Evolutionary conservation across 352 stramenopile species (phyloP), one percentile per base, ranked within the genome.

Genomic region (Globisporangium irregulare): DNA sequence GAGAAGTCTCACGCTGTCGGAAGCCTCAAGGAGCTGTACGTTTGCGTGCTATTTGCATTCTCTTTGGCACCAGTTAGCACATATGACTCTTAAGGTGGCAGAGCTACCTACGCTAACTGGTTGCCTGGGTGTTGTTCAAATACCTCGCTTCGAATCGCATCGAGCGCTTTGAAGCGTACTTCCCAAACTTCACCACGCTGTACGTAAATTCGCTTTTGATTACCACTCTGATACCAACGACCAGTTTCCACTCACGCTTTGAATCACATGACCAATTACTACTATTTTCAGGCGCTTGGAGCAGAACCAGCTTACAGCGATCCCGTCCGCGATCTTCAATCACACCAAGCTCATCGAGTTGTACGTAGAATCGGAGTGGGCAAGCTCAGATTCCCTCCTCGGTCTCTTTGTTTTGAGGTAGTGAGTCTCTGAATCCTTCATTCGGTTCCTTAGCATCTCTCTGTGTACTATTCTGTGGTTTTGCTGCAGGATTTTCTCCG

Each of bases 261-360:
- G 34, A 43, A 43, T 43, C 9, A 43, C 4, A 43, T 43, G 36
- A 15, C 36, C 36, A 43, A 43, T 2, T 43, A 15, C 34, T 41
- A 12, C 10, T 43, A 10, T 43, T 14, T 22, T 29, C 57, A 79
- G 73, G 20, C 50, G 70, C 15, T 64, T 79, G 27, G 24, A 24
- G 2, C 36, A 60, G 38, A 79, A 76, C 73, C 74, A 76, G 20
- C 59, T 79, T 41, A 74, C 67, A 7, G 67, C 66, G 64, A 71
- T 79, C 20, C 73, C 73, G 2, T 60, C 59, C 10, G 53, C 70
- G 32, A 71, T 79, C 50, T 79, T 68, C 54, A 79, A 51, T 3
- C 64, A 74, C 60, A 61, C 38, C 7, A 72, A 62, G 20, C 59
- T 79, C 38, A 66, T 48, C 4, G 65, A 59, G 34, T 46, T 76